Base-by-base conservation (phyloP, 2,329 filamentous ascomycete genomes). In the Arthrobotrys sinensis region DNA sequence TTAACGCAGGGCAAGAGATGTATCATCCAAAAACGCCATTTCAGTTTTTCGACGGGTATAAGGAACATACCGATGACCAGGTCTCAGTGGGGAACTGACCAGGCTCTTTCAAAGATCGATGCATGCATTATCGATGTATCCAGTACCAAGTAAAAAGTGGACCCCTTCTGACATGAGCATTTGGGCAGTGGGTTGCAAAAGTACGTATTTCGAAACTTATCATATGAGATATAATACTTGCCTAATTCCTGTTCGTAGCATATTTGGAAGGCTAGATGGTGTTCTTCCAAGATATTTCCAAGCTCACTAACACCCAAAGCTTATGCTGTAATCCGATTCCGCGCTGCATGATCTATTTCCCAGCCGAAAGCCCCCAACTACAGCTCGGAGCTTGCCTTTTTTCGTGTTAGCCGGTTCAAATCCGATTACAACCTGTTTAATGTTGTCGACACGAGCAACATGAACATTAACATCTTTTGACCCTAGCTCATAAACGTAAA, bases 301-400 rank as follows among this genome's bases (percentile, higher is more conserved):
- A 60, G 36, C n/a, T 24, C 53, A 60, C 53, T 60, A 60, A 60
- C 34, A 43, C 11, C 28, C 19, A 53, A 32, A 45, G 32, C 43
- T 46, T 57, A 32, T 65, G 34, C 53, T 72, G 57, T 32, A 72
- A 55, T 72, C 68, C 68, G 68, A 72, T 64, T 55, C 68, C 48
- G 68, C 68, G 68, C 62, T 72, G 63, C 63, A 53, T 32, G 63
- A 16, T 52, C 28, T 66, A 52, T 66, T 52, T 21, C 43, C 45
- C 48, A 67, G 63, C 63, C 63, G 28, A 50, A 32, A n/a, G 19
- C 24, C 6, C 38, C 38, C 36, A 38, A 16, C 28, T 38, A 3
- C 6, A 32, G 53, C 11, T 63, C 60, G 46, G 46, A 28, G 46
- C 43, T 53, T 53, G 32, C 28, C 63, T 24, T 34, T 19, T 43